Conservation (phyloP, 192 early-diverging fungal species). For the Backusella morwellensis region DNA sequence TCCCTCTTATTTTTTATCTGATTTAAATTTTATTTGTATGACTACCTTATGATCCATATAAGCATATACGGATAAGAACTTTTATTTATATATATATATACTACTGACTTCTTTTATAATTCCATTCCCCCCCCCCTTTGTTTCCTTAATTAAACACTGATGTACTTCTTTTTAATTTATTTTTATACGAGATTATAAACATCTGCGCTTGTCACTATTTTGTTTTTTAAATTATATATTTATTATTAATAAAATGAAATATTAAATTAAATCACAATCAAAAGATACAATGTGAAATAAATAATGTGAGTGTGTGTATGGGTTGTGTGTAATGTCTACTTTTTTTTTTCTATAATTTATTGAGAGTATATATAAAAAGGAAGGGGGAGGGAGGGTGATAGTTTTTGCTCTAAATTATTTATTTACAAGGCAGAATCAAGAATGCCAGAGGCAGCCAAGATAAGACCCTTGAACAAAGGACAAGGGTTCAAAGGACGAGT, state of each 20-base stretch:
- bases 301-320: neutral
- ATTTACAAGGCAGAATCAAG: constrained; percentile 46
- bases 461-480: constrained; percentile 90
- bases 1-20: neutral
- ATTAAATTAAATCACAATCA: neutral
- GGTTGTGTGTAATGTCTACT: neutral
- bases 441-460: constrained; percentile 80
- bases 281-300: neutral
- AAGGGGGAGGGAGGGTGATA: neutral
- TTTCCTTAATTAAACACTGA: neutral
- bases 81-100: constrained; percentile 2
- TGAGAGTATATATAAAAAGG: constrained; percentile 4
- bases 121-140: neutral
- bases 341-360: neutral
- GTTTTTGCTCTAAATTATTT: neutral
- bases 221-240: neutral
- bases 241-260: constrained; percentile 1
- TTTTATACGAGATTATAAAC: neutral
- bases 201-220: neutral
- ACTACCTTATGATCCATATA: neutral
- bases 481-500: constrained; percentile 91
- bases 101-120: constrained; percentile 1
- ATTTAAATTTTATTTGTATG: neutral
- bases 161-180: neutral
- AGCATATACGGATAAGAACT: neutral